Evolutionary conservation across 2,329 filamentous ascomycete species (phyloP).

Genomic region (Amylocarpus encephaloides): DNA sequence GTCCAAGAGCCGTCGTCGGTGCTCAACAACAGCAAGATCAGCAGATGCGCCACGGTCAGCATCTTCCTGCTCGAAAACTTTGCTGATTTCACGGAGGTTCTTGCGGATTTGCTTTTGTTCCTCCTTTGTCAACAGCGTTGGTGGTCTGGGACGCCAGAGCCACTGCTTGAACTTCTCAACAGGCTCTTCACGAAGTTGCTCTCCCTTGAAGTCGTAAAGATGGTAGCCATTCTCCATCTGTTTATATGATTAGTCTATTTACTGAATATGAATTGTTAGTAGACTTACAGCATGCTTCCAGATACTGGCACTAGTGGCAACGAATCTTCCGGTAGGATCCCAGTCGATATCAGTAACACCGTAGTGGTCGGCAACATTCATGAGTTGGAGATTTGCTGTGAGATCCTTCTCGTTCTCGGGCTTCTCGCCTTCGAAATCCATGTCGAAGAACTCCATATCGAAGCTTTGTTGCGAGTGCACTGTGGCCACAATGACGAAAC

Average conservation of each 20-base stretch:
- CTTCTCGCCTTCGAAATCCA: slow-evolving; percentile 97
- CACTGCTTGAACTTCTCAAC: slow-evolving; percentile 98
- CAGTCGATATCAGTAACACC: slow-evolving; percentile 96
- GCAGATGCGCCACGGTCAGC: slow-evolving; percentile 87
- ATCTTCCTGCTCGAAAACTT: slow-evolving; percentile 92
- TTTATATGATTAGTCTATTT: slow-evolving; percentile 21
- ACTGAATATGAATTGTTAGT: background rate
- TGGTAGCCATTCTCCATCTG: slow-evolving; percentile 99
- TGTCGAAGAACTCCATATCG: slow-evolving; percentile 94
- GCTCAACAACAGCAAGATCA: slow-evolving; percentile 89
- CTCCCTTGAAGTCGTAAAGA: slow-evolving; percentile 92
- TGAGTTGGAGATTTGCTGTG: slow-evolving; percentile 87
- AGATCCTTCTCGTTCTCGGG: slow-evolving; percentile 89
- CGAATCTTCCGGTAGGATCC: slow-evolving; percentile 93
- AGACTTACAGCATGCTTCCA: slow-evolving; percentile 89
- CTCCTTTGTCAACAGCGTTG: slow-evolving; percentile 88
- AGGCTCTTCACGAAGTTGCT: slow-evolving; percentile 80
- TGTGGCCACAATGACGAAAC: slow-evolving; percentile 91
- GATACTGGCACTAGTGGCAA: slow-evolving; percentile 84
- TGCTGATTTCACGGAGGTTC: slow-evolving; percentile 95
- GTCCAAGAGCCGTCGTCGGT: slow-evolving; percentile 70
- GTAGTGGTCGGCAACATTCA: slow-evolving; percentile 93
- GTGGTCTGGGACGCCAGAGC: slow-evolving; percentile 84
- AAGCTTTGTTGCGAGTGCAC: slow-evolving; percentile 89
- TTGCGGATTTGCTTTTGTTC: slow-evolving; percentile 98